Conservation (phyloP, 352 stramenopile species). For the Globisporangium solare region DNA sequence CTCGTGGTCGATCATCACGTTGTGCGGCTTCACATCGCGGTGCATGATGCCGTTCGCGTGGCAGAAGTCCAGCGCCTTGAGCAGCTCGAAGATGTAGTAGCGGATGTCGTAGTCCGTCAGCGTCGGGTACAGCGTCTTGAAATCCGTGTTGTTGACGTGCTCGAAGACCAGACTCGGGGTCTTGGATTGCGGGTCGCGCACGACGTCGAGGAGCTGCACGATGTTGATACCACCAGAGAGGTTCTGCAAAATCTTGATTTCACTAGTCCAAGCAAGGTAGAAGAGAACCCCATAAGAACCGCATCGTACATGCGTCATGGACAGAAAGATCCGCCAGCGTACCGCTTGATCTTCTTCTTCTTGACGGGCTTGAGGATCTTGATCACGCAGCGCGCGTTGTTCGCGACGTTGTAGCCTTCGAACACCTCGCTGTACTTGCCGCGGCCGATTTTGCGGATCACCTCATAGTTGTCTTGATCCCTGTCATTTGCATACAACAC, state of each 20-base stretch:
- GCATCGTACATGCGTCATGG: neutral
- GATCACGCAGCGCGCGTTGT: conserved; percentile 98
- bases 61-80: conserved; percentile 97
- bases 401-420: conserved; percentile 96
- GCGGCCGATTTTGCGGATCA: conserved; percentile 98
- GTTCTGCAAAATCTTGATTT: conserved; percentile 99
- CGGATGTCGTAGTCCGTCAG: conserved; percentile 98
- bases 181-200: conserved; percentile 97
- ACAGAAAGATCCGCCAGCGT: conserved; percentile 3
- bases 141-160: conserved; percentile 99
- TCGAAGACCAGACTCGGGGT: conserved; percentile 98
- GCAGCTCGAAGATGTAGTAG: conserved; percentile 98
- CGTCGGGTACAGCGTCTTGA: conserved; percentile 99
- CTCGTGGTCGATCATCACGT: conserved; percentile 98
- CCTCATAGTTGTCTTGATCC: conserved; percentile 99
- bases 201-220: conserved; percentile 98
- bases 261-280: conserved; percentile 29
- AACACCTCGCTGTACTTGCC: conserved; percentile 99
- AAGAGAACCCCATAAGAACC: neutral
- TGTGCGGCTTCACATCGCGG: conserved; percentile 95
- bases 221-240: conserved; percentile 98
- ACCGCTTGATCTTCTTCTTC: conserved; percentile 99
- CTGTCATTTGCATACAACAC: conserved; percentile 22
- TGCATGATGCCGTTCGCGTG: conserved; percentile 99
- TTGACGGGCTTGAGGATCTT: conserved; percentile 99